Conservation (phyloP, 495 filamentous ascomycete species). For the Rostrohypoxylon terebratum region DNA sequence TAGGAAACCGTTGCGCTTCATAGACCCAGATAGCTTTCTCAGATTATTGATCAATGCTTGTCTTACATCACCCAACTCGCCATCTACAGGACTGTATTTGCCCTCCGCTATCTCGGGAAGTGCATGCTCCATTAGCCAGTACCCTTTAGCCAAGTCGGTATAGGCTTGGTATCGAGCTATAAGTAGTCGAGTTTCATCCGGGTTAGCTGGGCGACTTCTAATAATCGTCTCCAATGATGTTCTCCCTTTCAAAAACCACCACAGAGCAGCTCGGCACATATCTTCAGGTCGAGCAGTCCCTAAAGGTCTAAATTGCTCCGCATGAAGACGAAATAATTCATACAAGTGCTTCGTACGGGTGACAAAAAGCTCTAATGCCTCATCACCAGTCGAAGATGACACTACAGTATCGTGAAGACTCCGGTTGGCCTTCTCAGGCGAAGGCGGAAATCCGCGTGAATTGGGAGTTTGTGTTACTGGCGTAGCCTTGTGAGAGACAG, state of each 20-base stretch:
- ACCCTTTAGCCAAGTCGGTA: slow-evolving; percentile 81
- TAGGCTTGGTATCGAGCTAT: slow-evolving; percentile 73
- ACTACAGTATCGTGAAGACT: slow-evolving; percentile 53
- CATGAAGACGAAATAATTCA: slow-evolving; percentile 75
- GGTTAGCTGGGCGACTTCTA: slow-evolving; percentile 66
- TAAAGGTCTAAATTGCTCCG: slow-evolving; percentile 75
- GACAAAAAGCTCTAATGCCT: slow-evolving; percentile 75
- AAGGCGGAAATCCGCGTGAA: slow-evolving; percentile 40
- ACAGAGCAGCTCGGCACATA: slow-evolving; percentile 76
- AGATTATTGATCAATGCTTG: slow-evolving; percentile 70
- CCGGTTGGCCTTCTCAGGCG: slow-evolving; percentile 44
- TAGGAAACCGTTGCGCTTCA: slow-evolving; percentile 82
- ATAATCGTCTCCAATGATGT: slow-evolving; percentile 76
- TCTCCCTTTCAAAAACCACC: slow-evolving; percentile 90
- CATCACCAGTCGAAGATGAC: slow-evolving; percentile 65
- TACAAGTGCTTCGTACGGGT: slow-evolving; percentile 72
- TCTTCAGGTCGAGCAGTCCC: slow-evolving; percentile 68
- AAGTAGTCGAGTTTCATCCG: slow-evolving; percentile 54
- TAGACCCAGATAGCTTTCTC: slow-evolving; percentile 79
- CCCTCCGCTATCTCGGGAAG: slow-evolving; percentile 64
- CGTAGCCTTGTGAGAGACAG: slow-evolving; percentile 47
- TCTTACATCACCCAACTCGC: slow-evolving; percentile 63
- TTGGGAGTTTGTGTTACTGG: slow-evolving; percentile 42
- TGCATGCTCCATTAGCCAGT: slow-evolving; percentile 81
- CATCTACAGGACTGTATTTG: slow-evolving; percentile 49